Base-by-base conservation (phyloP, 1,284 basidiomycete genomes). In the Ceratobasidium sp. region DNA sequence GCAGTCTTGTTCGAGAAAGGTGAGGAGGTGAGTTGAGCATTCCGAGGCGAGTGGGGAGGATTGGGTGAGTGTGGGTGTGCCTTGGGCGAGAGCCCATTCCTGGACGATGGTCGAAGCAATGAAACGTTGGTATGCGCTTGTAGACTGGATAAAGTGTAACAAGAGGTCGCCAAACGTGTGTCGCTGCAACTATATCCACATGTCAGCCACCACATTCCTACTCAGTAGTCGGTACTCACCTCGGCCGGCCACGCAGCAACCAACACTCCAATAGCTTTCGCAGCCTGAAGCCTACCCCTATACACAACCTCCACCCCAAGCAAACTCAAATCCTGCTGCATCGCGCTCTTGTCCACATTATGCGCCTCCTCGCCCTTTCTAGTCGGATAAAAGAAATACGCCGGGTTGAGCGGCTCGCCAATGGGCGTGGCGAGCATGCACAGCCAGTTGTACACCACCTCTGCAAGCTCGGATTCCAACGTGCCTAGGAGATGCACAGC, bases 311-410 rank as follows among this genome's bases (percentile, higher is more conserved):
- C 97, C 17, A 90, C 85, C 7, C 92, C 88, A 34, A 99, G 88
- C 25, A 99, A 87, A 0, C 94, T 90, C 71, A 97, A 85, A 82
- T 99, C 98, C 82, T 99, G 97, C 0, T 90, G 88, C 64, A 99
- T 87, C 90, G 99, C 97, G 77, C 94, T 94, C 86, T 96, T 99
- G 86, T 99, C 98, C 37, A 99, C 94, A 81, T 98, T 97, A 83
- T 99, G 94, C 44, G 91, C 88, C 81, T 95, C 92, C 3, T 87
- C 80, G 25, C 82, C 83, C 76, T 85, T 86, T 59, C 80, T 80
- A 17, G 76, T 66, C 1, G 92, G 90, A 68, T 89, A 87, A 83
- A 92, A 93, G 82, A 99, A 96, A 13, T 88, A 87, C 0, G 88
- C 82, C 0, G 90, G 83, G 80, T 98, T 92, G 79, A 99, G 89